Evolutionary conservation across 257 asterid genomes (phyloP).

Genomic region (Eucommia ulmoides): DNA sequence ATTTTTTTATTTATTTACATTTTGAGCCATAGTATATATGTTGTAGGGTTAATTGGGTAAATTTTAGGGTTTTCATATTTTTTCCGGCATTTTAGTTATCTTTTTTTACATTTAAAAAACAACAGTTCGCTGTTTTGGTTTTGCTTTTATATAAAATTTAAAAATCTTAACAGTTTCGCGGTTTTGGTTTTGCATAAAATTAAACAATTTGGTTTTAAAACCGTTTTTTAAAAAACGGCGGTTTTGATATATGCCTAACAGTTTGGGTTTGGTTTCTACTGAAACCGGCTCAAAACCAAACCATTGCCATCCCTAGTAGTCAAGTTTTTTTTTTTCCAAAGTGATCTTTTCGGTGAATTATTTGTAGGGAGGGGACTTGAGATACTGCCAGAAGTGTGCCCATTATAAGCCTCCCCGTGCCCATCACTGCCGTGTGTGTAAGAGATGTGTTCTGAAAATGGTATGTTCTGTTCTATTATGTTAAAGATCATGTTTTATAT

Average conservation of each 20-base stretch:
- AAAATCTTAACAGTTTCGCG: too few species aligned
- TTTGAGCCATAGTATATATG: too few species aligned
- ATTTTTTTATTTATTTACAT: too few species aligned
- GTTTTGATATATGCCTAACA: neutral
- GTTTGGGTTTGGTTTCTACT: too few species aligned
- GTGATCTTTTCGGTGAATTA: constrained; percentile 8
- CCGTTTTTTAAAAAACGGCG: neutral
- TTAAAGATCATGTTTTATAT: constrained; percentile 20
- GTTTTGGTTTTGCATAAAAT: too few species aligned
- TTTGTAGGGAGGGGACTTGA: constrained; percentile 83
- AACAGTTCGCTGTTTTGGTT: neutral
- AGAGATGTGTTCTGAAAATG: constrained; percentile 87
- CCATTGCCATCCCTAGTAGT: too few species aligned
- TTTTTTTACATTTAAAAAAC: neutral
- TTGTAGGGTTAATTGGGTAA: too few species aligned
- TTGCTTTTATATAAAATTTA: neutral
- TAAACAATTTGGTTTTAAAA: too few species aligned
- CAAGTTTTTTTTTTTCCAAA: too few species aligned
- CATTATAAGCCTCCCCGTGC: constrained; percentile 91
- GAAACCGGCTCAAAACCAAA: too few species aligned
- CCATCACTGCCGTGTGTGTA: constrained; percentile 88
- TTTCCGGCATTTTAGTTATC: neutral
- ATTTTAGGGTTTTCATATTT: too few species aligned
- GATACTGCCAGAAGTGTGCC: constrained; percentile 88
- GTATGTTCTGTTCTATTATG: constrained; percentile 31